phyloP scores from a whole-genome alignment of 2,329 filamentous ascomycete species.

The Pseudopyrenochaeta lycopersici region DNA sequence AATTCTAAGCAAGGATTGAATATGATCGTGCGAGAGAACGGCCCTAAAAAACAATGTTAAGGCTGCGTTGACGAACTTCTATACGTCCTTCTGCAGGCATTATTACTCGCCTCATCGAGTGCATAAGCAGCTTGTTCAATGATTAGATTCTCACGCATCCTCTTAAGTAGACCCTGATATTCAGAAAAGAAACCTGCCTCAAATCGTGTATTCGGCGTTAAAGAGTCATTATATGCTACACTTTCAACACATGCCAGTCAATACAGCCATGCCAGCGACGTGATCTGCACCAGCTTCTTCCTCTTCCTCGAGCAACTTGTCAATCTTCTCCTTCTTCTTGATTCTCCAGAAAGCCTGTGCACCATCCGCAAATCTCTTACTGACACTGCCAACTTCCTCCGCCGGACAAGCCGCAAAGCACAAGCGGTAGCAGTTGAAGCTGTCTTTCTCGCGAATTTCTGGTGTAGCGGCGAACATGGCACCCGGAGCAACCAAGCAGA shows the following conservation, averaged over 20 bases:
- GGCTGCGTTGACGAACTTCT: no score
- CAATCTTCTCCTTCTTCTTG: slow-evolving; percentile 71
- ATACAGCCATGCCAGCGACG: slow-evolving; percentile 36
- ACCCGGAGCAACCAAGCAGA: slow-evolving; percentile 76
- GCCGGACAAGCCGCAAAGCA: slow-evolving; percentile 88
- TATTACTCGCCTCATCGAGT: no score
- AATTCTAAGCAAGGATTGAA: no score
- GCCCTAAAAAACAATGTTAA: no score
- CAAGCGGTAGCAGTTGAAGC: slow-evolving; percentile 77
- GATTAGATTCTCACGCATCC: no score
- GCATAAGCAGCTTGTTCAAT: no score
- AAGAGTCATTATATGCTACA: no score
- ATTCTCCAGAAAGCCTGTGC: slow-evolving; percentile 80
- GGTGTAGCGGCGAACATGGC: slow-evolving; percentile 75
- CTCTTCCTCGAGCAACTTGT: slow-evolving; percentile 64
- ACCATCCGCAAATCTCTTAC: slow-evolving; percentile 72
- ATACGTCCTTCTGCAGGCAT: no score
- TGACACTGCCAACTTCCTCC: slow-evolving; percentile 70
- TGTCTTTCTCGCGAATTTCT: slow-evolving; percentile 65
- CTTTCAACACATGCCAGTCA: slow-evolving; percentile 41
- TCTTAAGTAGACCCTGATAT: no score
- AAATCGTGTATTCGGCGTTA: no score
- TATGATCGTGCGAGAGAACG: no score
- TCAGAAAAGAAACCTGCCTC: no score
- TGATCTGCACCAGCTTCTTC: slow-evolving; percentile 18